Base-by-base conservation (phyloP, 257 asterid genomes). In the Buddleja alternifolia region DNA sequence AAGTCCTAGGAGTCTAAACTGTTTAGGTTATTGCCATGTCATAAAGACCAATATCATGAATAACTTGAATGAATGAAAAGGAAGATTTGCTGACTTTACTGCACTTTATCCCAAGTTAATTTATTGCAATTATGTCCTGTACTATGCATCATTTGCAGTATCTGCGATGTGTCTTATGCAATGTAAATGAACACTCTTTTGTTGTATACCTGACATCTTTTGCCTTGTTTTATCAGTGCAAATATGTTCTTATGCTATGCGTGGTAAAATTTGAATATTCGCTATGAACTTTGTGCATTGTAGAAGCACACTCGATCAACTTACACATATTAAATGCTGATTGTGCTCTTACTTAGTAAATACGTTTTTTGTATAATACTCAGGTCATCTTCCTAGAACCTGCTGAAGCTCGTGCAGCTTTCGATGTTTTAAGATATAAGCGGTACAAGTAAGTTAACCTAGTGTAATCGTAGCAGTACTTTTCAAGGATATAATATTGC, bases 361-460 rank as follows among this genome's bases (percentile, higher is more conserved):
- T 37, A 42, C 16, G 51, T n/a, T 58, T 53, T 67, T 15, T 44
- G 69, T 66, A 34, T 73, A 58, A 50, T 63, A 41, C 29, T 59
- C 81, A 93, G 99, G 91, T 85, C 74, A 81, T 90, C 60, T 93
- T 87, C 78, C 80, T 90, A 66, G 96, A 90, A 80, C 86, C 95
- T 14, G 81, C 90, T 61, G 96, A 93, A 75, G 99, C 97, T 69
- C 94, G 95, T 41, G 75, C 90, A 68, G 96, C 96, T 71, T 93
- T 93, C 74, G 77, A 67, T 60, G 85, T 93, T 70, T 79, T 88
- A 81, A 74, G 85, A 32, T 93, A 93, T 91, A 93, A 90, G 78
- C 95, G 99, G 47, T 93, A 85, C 91, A 93, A 89, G 99, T 93
- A 87, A 78, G 90, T 60, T 61, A 24, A 20, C 61, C 47, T 41